Conservation (phyloP, 148 eudicot genomes). For the Polygonum aviculare region DNA sequence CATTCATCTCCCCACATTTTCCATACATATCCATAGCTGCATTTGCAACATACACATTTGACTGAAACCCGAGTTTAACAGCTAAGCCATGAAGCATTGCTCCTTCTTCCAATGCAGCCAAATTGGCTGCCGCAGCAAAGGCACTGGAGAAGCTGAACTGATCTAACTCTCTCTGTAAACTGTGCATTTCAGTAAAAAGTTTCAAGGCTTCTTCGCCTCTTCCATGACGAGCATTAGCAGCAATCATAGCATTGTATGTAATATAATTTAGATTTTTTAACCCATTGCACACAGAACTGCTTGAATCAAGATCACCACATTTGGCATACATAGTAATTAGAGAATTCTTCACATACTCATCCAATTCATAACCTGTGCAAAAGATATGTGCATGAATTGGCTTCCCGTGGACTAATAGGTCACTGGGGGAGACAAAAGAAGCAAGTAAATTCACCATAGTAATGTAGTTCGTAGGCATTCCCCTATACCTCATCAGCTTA, state of each 20-base stretch:
- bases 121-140: slow-evolving; percentile 59
- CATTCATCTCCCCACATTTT: slow-evolving; percentile 63
- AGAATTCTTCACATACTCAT: slow-evolving; percentile 68
- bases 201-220: slow-evolving; percentile 58
- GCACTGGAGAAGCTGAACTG: slow-evolving; percentile 69
- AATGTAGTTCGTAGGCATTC: slow-evolving; percentile 43
- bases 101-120: slow-evolving; percentile 68
- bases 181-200: slow-evolving; percentile 44
- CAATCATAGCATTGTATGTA: slow-evolving; percentile 66
- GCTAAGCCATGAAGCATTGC: slow-evolving; percentile 52
- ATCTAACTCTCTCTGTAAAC: slow-evolving; percentile 36
- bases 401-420: slow-evolving; percentile 41
- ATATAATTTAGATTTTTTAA: slow-evolving; percentile 36
- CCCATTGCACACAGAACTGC: slow-evolving; percentile 34
- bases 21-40: slow-evolving; percentile 82
- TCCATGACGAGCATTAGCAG: slow-evolving; percentile 69
- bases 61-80: slow-evolving; percentile 48
- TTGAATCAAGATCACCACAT: slow-evolving; percentile 65
- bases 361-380: slow-evolving; percentile 40
- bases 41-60: slow-evolving; percentile 36
- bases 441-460: slow-evolving; percentile 55
- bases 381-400: slow-evolving; percentile 51
- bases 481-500: slow-evolving; percentile 37
- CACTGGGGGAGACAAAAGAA: slow-evolving; percentile 30
- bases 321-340: slow-evolving; percentile 80